Percentiles rank a stretch among this genome's conserved stretches.
Conservation (phyloP, 495 filamentous ascomycete genomes). For the Endocarpon pusillum region DNA sequence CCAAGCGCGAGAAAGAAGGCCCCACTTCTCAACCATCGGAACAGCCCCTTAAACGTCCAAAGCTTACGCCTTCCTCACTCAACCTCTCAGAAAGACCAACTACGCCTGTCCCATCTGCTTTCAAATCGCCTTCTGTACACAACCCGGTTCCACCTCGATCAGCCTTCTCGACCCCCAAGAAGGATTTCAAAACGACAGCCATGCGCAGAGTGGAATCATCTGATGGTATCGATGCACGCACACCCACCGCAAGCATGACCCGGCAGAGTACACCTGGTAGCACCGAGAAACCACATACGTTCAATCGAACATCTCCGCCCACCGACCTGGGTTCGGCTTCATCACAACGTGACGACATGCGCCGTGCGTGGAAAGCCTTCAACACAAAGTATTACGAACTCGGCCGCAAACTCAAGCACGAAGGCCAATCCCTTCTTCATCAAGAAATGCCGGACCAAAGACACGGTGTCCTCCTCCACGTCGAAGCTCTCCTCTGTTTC, state of each 20-base stretch:
- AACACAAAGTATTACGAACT: not conserved
- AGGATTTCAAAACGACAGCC: not conserved
- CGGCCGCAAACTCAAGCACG: not conserved
- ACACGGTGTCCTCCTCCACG: not conserved
- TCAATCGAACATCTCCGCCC: not conserved
- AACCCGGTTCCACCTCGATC: constrained; percentile 1
- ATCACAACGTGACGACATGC: not conserved
- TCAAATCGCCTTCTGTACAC: not conserved
- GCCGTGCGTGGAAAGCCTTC: not conserved
- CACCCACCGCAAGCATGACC: not conserved
- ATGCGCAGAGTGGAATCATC: not conserved
- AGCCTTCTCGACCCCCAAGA: not conserved
- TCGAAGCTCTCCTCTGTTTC: not conserved
- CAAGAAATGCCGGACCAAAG: not conserved
- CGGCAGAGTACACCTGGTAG: not conserved
- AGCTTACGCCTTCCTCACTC: too few relatives aligned
- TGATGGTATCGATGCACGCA: not conserved
- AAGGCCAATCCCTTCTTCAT: not conserved
- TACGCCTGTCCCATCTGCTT: not conserved
- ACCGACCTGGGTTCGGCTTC: not conserved
- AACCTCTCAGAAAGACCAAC: not conserved
- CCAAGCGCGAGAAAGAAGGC: not conserved
- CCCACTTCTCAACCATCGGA: not conserved
- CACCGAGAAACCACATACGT: not conserved
- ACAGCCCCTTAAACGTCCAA: not conserved